Evolutionary conservation across 805 yeast genomes (phyloP).

Genomic region (Kazachstania bromeliacearum): DNA sequence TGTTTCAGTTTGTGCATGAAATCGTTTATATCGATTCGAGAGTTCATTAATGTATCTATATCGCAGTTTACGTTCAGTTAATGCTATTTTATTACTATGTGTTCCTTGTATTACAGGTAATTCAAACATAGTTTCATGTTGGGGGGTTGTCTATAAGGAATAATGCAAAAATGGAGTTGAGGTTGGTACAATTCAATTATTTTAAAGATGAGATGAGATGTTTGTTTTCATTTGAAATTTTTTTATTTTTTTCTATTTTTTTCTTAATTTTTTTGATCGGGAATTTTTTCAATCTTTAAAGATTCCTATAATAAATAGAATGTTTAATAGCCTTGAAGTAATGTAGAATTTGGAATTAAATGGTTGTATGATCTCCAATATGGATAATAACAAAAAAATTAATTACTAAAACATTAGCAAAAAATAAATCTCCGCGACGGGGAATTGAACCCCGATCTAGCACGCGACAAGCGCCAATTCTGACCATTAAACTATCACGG

Average conservation of each 20-base stretch:
- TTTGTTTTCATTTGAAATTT: too few species aligned
- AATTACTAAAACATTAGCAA: too few species aligned
- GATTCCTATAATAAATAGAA: too few species aligned
- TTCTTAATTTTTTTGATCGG: too few species aligned
- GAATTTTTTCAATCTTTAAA: too few species aligned
- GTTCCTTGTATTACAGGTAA: constrained; percentile 12
- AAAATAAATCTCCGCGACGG: not conserved
- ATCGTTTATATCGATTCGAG: constrained; percentile 11
- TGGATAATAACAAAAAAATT: too few species aligned
- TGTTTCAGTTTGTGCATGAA: constrained; percentile 1
- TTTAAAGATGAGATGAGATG: constrained; percentile 1
- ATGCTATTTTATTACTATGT: constrained; percentile 9
- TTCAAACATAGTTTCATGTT: constrained; percentile 28
- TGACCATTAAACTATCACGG: constrained; percentile 1
- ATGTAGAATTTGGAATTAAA: too few species aligned
- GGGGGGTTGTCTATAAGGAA: too few species aligned
- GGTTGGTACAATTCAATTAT: not conserved
- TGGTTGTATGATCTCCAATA: too few species aligned
- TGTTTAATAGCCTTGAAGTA: too few species aligned
- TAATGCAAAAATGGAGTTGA: not conserved
- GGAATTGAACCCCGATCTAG: constrained; percentile 1
- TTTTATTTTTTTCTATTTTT: too few species aligned
- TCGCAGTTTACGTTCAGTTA: constrained; percentile 20
- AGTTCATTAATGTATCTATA: constrained; percentile 22
- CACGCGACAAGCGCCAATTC: constrained; percentile 1